Evolutionary conservation across 208 protist species (phyloP), one percentile per base, ranked within the genome.

Genomic region (Borovskyia barvae): DNA sequence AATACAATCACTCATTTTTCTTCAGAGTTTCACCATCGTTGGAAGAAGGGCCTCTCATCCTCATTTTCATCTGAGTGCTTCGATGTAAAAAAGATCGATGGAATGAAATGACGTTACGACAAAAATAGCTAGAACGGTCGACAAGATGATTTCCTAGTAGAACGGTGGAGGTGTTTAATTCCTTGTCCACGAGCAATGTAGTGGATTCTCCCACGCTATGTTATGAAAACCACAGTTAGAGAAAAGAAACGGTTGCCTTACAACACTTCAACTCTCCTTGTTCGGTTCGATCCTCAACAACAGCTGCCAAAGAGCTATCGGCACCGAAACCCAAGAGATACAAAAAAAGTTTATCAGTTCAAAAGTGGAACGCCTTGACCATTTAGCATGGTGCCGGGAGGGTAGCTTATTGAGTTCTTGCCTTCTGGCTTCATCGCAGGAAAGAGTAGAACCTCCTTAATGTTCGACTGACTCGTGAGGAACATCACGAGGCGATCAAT

Each of bases 401-500:
- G 82, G 73, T 84, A 89, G 46, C 41, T 64, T 11, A 75, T 55
- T 14, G 51, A 35, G 29, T 48, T 66, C 47, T 80, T 77, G 11
- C 66, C 75, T 50, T 92, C 86, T 1, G 87, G 82, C 72, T 96
- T 97, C 91, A 97, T 96, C 19, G 93, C 92, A 37, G 93, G 90
- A 68, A 97, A 97, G 2, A 98, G 74, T 14, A 97, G 78, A 17
- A 98, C 92, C 66, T 97, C 92, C 87, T 99, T 99, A 80, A 99
- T 99, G 80, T 99, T 99, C 19, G 93, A 86, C 42, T 96, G 91
- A 80, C 98, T 98, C 7, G 98, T 97, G 36, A 99, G 66, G 54
- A 99, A 95, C 99, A 99, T 99, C 20, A 88, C 82, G 28, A 99
- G 80, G 30, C 99, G 85, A 82, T 99, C 99, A 50, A 99, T 97